phyloP scores from a whole-genome alignment of 805 yeast genomes.

The Cyberlindnera nakhonratchasimensis region DNA sequence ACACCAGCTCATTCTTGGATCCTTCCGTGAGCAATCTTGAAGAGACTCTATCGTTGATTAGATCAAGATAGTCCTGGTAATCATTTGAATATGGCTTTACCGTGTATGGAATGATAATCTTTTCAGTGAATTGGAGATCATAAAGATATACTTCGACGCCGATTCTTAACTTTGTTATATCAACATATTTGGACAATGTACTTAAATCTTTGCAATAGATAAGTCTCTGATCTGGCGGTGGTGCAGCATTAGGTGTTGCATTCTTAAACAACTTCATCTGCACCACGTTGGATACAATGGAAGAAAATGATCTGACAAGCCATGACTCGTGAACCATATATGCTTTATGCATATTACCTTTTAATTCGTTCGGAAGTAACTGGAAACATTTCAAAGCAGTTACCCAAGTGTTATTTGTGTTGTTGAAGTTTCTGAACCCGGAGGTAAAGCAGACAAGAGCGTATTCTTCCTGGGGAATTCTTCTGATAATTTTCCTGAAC shows the following conservation, averaged over 20 bases:
- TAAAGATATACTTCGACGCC: slow-evolving; percentile 71
- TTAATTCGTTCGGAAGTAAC: slow-evolving; percentile 53
- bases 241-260: slow-evolving; percentile 12
- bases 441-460: slow-evolving; percentile 76
- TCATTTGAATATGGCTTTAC: slow-evolving; percentile 29
- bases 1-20: slow-evolving; percentile 40
- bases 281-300: slow-evolving; percentile 62
- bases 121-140: slow-evolving; percentile 52
- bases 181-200: slow-evolving; percentile 42
- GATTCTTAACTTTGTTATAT: slow-evolving; percentile 72
- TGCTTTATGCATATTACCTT: slow-evolving; percentile 54
- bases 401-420: slow-evolving; percentile 51
- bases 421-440: slow-evolving; percentile 55
- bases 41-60: slow-evolving; percentile 48
- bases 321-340: slow-evolving; percentile 89
- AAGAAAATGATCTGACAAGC: slow-evolving; percentile 76
- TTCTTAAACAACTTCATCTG: slow-evolving; percentile 42
- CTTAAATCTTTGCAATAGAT: slow-evolving; percentile 36
- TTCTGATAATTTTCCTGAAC: slow-evolving; percentile 50
- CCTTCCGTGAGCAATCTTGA: slow-evolving; percentile 43
- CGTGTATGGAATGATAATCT: slow-evolving; percentile 44
- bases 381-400: slow-evolving; percentile 64
- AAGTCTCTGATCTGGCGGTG: slow-evolving; percentile 18
- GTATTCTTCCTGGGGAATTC: slow-evolving; percentile 61
- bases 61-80: slow-evolving; percentile 35